Conservation (phyloP, 2,329 filamentous ascomycete genomes). For the Trichoderma citrinoviride region DNA sequence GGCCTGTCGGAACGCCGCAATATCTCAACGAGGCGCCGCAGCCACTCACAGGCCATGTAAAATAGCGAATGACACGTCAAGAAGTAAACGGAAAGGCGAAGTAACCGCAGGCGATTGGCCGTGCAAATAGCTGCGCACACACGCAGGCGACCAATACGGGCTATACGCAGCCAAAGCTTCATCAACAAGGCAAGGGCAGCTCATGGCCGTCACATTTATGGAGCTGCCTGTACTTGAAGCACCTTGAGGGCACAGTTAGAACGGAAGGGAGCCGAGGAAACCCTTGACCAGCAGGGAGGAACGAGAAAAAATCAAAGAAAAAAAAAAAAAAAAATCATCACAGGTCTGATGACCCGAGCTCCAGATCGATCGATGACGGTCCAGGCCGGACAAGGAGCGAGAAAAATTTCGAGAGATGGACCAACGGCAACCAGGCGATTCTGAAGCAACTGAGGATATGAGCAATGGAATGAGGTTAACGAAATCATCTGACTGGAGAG, state of each 20-base stretch:
- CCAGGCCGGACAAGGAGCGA: background rate
- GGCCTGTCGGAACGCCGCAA: slow-evolving; percentile 8
- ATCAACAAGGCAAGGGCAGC: background rate
- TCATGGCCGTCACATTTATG: background rate
- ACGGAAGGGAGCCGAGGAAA: background rate
- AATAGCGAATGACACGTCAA: background rate
- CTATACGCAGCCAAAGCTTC: background rate
- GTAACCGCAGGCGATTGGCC: background rate
- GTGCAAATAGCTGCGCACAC: background rate
- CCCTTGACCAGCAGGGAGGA: background rate
- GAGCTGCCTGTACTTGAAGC: background rate
- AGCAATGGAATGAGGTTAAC: slow-evolving; percentile 29
- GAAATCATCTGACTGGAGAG: slow-evolving; percentile 40
- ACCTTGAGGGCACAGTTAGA: background rate
- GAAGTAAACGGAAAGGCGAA: background rate
- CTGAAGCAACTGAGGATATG: slow-evolving; percentile 14
- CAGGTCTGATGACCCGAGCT: slow-evolving; percentile 14
- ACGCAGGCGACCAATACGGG: background rate
- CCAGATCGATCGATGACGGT: slow-evolving; percentile 18
- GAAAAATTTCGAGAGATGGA: slow-evolving; percentile 13
- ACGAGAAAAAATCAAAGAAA: background rate
- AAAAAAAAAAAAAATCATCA: background rate
- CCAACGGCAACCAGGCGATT: slow-evolving; percentile 19
- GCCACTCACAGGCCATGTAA: background rate
- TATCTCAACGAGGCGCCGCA: background rate